Conservation (phyloP, 805 yeast species). For the Ogataea chonburiensis region DNA sequence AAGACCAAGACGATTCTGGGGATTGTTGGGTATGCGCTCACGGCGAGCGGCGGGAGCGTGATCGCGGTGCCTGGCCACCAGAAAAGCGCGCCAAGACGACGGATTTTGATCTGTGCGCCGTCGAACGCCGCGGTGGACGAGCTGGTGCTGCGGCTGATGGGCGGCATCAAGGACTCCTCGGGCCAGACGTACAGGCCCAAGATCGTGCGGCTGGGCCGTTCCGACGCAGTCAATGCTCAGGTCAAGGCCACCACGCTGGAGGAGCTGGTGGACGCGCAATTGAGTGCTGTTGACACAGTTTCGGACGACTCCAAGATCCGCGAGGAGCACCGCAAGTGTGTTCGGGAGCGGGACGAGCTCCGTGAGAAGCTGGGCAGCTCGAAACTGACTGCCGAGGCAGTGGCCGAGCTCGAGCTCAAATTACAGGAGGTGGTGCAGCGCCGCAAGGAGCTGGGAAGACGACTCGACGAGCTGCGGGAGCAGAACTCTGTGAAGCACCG, state of each 20-base stretch:
- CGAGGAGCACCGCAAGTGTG: constrained; percentile 49
- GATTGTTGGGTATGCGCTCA: constrained; percentile 73
- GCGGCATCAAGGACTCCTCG: constrained; percentile 59
- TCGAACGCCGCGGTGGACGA: constrained; percentile 99
- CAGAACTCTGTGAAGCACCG: constrained; percentile 64
- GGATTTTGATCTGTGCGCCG: constrained; percentile 91
- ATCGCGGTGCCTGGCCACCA: constrained; percentile 16
- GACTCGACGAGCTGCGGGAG: constrained; percentile 79
- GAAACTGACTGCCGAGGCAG: constrained; percentile 39
- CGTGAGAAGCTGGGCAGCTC: constrained; percentile 37
- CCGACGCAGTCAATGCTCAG: constrained; percentile 81
- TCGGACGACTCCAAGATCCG: constrained; percentile 49
- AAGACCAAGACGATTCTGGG: constrained; percentile 96
- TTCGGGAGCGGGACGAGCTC: constrained; percentile 56
- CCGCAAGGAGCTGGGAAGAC: constrained; percentile 68
- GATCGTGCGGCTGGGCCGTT: constrained; percentile 83
- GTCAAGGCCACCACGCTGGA: constrained; percentile 84
- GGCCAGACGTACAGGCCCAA: constrained; percentile 59
- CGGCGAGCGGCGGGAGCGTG: constrained; percentile 28
- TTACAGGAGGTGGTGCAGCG: constrained; percentile 56
- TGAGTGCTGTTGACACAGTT: constrained; percentile 37
- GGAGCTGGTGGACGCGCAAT: constrained; percentile 70
- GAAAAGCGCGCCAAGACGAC: constrained; percentile 36
- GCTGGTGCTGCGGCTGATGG: constrained; percentile 74
- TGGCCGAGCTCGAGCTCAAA: constrained; percentile 46